Percentiles rank a stretch among this genome's conserved stretches.
Evolutionary conservation across 768 basidiomycete genomes (phyloP).

Genomic region (Pulveroboletus ravenelii): DNA sequence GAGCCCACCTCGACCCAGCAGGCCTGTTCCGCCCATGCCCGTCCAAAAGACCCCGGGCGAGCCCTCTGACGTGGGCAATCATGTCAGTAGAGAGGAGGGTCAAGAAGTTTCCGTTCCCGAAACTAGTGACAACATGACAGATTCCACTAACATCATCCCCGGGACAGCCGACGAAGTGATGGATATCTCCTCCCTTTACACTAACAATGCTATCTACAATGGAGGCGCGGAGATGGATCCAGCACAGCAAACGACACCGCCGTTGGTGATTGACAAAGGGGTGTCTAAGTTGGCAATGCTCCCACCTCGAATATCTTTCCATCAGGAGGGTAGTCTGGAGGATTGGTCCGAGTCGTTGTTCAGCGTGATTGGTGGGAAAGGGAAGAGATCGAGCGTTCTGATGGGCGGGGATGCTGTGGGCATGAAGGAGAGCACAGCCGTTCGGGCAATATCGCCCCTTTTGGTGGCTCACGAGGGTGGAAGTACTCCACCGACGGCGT

Average conservation of each 20-base stretch:
- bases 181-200: slow-evolving; percentile 26
- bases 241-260: slow-evolving; percentile 20
- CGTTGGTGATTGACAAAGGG: slow-evolving; percentile 30
- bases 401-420: not conserved
- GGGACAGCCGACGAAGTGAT: slow-evolving; percentile 24
- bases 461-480: not conserved
- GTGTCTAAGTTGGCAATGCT: slow-evolving; percentile 14
- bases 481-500: not conserved
- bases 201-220: slow-evolving; percentile 1
- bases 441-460: slow-evolving; percentile 12
- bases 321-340: slow-evolving; percentile 44
- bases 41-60: not conserved
- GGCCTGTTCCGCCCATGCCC: slow-evolving; percentile 19
- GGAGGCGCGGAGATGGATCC: slow-evolving; percentile 5
- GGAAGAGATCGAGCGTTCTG: slow-evolving; percentile 13
- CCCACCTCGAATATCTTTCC: slow-evolving; percentile 55
- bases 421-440: slow-evolving; percentile 14
- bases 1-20: slow-evolving; percentile 10
- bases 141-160: slow-evolving; percentile 12
- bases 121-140: not conserved
- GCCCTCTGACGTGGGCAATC: slow-evolving; percentile 3
- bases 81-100: not conserved
- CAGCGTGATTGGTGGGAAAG: slow-evolving; percentile 41
- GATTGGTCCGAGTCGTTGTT: slow-evolving; percentile 54
- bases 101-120: not conserved